Conservation (phyloP, 1,284 basidiomycete species). For the Tylopilus sp. region DNA sequence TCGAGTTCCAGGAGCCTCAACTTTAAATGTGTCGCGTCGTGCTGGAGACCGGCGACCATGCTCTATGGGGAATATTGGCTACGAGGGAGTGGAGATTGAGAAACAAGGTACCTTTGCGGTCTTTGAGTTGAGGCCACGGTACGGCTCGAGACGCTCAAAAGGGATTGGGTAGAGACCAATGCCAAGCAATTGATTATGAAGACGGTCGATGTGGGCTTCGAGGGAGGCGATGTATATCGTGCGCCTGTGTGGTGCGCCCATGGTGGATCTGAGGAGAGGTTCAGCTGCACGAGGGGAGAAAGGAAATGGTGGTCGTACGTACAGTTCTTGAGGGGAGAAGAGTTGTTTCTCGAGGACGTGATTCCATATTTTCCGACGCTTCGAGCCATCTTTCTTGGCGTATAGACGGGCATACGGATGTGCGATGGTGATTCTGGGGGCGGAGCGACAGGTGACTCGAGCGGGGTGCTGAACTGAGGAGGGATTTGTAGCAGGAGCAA, state of each 20-base stretch:
- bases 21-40: slow-evolving; percentile 54
- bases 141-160: slow-evolving; percentile 49
- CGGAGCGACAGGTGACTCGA: slow-evolving; percentile 19
- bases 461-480: slow-evolving; percentile 16
- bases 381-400: slow-evolving; percentile 57
- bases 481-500: slow-evolving; percentile 10
- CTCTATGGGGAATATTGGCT: slow-evolving; percentile 41
- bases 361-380: slow-evolving; percentile 70
- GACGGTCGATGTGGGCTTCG: slow-evolving; percentile 57
- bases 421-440: slow-evolving; percentile 38
- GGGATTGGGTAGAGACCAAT: slow-evolving; percentile 53
- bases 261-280: slow-evolving; percentile 46
- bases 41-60: slow-evolving; percentile 66
- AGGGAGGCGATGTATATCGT: slow-evolving; percentile 59
- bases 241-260: slow-evolving; percentile 60
- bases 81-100: background rate
- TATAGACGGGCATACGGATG: slow-evolving; percentile 65
- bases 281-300: too few species aligned
- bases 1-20: slow-evolving; percentile 63
- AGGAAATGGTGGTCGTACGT: slow-evolving; percentile 18
- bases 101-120: slow-evolving; percentile 56
- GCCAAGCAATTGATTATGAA: slow-evolving; percentile 51
- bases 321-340: slow-evolving; percentile 66
- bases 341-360: slow-evolving; percentile 68
- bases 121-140: slow-evolving; percentile 63